A percentile compares a stretch with the other conserved stretches of the same genome.
These are phyloP conservation scores for Ceratocystis diversiconidia DNA, from an alignment of 2,329 filamentous ascomycete genomes.

Conservation along the genomic window DNA sequence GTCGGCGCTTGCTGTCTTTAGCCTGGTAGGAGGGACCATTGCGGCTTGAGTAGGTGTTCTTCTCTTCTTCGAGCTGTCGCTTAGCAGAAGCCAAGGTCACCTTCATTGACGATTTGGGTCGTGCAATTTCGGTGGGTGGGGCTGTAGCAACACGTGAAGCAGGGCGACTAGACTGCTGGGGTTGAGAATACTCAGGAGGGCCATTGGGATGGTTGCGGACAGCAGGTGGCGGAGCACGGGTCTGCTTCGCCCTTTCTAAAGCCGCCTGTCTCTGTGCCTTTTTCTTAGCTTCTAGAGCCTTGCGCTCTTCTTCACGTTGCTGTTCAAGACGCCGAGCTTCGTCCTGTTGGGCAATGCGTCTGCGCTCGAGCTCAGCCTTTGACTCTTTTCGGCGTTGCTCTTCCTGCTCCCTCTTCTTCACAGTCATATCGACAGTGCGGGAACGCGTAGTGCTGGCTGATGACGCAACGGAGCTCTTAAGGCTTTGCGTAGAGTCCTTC, in stretches of 20 bases:
- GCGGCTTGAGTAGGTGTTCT: slow-evolving; percentile 39
- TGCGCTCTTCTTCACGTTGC: slow-evolving; percentile 45
- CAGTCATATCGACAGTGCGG: slow-evolving; percentile 60
- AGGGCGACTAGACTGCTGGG: slow-evolving; percentile 29
- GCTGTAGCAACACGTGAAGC: slow-evolving; percentile 46
- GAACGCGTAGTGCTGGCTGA: slow-evolving; percentile 45
- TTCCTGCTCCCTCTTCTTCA: slow-evolving; percentile 73
- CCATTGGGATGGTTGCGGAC: slow-evolving; percentile 40
- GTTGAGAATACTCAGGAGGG: slow-evolving; percentile 33
- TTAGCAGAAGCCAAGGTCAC: slow-evolving; percentile 58
- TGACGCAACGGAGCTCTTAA: slow-evolving; percentile 44
- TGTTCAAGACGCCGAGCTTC: slow-evolving; percentile 46
- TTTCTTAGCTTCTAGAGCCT: slow-evolving; percentile 52
- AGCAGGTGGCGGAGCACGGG: slow-evolving; percentile 46
- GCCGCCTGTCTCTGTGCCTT: slow-evolving; percentile 47
- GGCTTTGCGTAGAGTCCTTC: slow-evolving; percentile 40
- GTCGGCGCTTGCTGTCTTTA: slow-evolving; percentile 64
- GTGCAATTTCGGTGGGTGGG: slow-evolving; percentile 25
- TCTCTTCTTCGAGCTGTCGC: slow-evolving; percentile 54
- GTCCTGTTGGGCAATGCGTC: slow-evolving; percentile 51
- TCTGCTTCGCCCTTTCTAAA: slow-evolving; percentile 52
- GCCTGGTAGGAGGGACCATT: slow-evolving; percentile 48
- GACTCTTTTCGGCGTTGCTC: slow-evolving; percentile 70
- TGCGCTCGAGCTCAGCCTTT: slow-evolving; percentile 68
- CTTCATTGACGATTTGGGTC: slow-evolving; percentile 21